Percentiles rank a stretch among this genome's conserved stretches.
Evolutionary conservation across 2,329 filamentous ascomycete genomes (phyloP).

Genomic region (Capronia americana): DNA sequence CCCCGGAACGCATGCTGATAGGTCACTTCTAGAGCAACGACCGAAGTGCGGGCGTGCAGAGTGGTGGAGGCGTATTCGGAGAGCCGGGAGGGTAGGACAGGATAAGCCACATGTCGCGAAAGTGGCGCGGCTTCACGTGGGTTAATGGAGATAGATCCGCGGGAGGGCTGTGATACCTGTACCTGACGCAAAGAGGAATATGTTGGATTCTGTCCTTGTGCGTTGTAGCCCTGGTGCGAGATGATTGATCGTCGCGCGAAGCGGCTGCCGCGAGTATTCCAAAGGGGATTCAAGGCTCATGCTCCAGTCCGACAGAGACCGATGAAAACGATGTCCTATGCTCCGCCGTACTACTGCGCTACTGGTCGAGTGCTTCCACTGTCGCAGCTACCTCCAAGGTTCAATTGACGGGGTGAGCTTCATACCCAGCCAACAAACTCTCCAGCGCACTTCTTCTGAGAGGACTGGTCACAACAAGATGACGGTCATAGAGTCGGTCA

Average conservation of each 20-base stretch:
- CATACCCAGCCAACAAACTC: background rate
- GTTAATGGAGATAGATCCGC: background rate
- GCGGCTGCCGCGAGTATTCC: background rate
- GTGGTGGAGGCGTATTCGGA: conserved; percentile 7
- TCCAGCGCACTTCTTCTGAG: background rate
- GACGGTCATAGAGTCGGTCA: conserved; percentile 53
- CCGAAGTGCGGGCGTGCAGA: background rate
- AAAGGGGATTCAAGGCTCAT: background rate
- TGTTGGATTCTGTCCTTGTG: background rate
- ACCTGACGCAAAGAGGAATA: background rate
- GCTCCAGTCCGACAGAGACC: background rate
- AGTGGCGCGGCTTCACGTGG: conserved; percentile 9
- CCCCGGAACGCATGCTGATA: conserved; percentile 7
- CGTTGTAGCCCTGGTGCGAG: background rate
- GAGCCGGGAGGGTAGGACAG: background rate
- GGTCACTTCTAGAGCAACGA: conserved; percentile 28
- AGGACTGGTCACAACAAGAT: conserved; percentile 24
- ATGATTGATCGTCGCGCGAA: background rate
- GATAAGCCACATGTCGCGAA: background rate
- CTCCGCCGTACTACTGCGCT: conserved; percentile 7
- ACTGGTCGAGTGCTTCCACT: background rate
- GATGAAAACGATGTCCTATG: background rate
- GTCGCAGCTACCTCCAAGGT: conserved; percentile 9
- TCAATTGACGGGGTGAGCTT: conserved; percentile 8
- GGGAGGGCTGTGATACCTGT: background rate